phyloP scores from a whole-genome alignment of 441 rosid species.

The Gossypium schwendimanii region DNA sequence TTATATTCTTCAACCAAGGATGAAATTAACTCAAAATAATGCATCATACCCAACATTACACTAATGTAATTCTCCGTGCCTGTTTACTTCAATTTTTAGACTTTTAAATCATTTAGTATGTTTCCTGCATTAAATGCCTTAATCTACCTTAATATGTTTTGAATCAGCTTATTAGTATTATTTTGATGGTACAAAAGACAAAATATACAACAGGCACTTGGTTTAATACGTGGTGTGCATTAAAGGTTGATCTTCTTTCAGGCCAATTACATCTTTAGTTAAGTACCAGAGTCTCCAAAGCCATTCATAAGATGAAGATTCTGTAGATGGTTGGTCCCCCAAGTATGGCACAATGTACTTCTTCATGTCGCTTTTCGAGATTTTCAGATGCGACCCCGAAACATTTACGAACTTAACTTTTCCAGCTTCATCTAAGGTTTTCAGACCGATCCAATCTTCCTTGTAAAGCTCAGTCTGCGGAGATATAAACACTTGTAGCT shows the following conservation, averaged over 20 bases:
- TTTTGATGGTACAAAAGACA: neutral
- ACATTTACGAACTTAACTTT: slow-evolving; percentile 58
- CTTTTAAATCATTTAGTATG: too few species aligned
- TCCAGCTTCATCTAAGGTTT: slow-evolving; percentile 66
- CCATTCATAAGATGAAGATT: slow-evolving; percentile 29
- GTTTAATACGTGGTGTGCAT: slow-evolving; percentile 17
- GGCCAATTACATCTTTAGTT: slow-evolving; percentile 26
- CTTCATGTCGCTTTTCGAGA: slow-evolving; percentile 43
- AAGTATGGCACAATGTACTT: slow-evolving; percentile 64
- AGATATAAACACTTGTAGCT: neutral
- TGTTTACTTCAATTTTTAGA: too few species aligned
- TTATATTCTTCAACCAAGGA: too few species aligned
- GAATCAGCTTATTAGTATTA: neutral
- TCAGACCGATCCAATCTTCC: slow-evolving; percentile 86
- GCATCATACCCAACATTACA: too few species aligned
- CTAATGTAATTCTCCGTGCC: too few species aligned
- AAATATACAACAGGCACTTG: neutral
- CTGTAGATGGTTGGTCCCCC: slow-evolving; percentile 29
- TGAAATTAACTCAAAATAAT: too few species aligned
- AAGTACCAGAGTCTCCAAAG: slow-evolving; percentile 25
- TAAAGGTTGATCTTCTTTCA: slow-evolving; percentile 27
- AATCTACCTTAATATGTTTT: neutral
- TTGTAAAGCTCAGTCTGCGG: slow-evolving; percentile 54
- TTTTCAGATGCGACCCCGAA: slow-evolving; percentile 32
- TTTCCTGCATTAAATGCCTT: too few species aligned